Conservation (phyloP, 176 grass and related monocot genomes). For the Pontederia paniculata region DNA sequence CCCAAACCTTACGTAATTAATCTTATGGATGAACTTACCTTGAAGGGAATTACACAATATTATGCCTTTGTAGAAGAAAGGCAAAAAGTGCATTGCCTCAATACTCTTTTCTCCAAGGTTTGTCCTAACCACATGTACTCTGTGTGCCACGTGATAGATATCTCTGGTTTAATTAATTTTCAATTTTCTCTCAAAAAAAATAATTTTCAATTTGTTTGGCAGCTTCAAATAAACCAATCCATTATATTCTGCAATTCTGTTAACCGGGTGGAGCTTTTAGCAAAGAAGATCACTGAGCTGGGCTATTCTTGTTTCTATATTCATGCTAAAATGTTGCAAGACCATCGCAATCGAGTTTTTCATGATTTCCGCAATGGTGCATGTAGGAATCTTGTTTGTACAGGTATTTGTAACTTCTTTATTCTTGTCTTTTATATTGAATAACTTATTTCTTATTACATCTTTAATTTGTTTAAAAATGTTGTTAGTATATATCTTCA, state of each 20-base stretch:
- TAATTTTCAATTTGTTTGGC: neutral
- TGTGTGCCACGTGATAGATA: neutral
- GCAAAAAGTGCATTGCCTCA: conserved; percentile 15
- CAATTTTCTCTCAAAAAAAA: neutral
- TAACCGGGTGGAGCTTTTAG: conserved; percentile 17
- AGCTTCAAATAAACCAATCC: conserved; percentile 20
- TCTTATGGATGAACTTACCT: conserved; percentile 18
- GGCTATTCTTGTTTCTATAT: conserved; percentile 20
- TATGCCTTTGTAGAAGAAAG: conserved; percentile 20
- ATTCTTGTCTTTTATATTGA: neutral
- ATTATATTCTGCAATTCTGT: conserved; percentile 19
- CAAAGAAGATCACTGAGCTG: conserved; percentile 17
- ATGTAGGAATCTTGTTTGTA: conserved; percentile 21
- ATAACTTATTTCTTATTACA: neutral
- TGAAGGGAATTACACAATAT: conserved; percentile 17
- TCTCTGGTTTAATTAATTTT: neutral
- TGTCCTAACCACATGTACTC: neutral
- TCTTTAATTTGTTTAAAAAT: too few species aligned
- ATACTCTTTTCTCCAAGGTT: conserved; percentile 21
- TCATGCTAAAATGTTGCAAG: conserved; percentile 25
- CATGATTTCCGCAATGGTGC: conserved; percentile 20
- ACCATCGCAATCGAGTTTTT: conserved; percentile 17
- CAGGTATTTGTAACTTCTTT: neutral
- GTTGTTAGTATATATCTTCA: too few species aligned
- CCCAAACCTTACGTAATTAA: conserved; percentile 17